A percentile compares a stretch with the other conserved stretches of the same genome.
Evolutionary conservation across 768 basidiomycete genomes (phyloP).

Genomic region (Boletus speciosus): DNA sequence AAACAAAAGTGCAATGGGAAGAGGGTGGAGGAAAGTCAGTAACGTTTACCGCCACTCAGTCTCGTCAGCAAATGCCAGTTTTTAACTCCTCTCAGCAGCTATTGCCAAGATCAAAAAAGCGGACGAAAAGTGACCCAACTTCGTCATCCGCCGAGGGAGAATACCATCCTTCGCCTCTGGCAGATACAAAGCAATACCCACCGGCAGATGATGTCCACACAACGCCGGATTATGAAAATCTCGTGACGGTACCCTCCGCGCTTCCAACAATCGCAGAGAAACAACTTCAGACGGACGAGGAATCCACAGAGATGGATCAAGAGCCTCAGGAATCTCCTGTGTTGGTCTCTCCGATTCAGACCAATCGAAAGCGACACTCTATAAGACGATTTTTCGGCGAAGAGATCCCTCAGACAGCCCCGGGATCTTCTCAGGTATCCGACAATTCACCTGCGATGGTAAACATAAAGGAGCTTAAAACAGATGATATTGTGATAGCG

Average conservation of each 20-base stretch:
- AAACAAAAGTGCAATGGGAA: neutral
- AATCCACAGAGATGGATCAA: neutral
- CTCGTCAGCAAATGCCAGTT: neutral
- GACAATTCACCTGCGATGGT: neutral
- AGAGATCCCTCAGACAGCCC: neutral
- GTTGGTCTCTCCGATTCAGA: neutral
- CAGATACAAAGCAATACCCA: too few species aligned
- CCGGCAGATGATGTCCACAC: neutral
- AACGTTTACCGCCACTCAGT: neutral
- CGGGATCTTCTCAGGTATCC: neutral
- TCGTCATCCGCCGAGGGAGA: too few species aligned
- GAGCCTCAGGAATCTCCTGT: neutral
- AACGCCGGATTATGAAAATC: neutral
- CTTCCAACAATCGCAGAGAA: neutral
- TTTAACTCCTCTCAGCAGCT: too few species aligned
- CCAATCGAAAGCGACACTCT: neutral
- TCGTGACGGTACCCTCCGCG: neutral
- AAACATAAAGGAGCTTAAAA: neutral
- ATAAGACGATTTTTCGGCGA: too few species aligned
- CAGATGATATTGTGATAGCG: conserved; percentile 10
- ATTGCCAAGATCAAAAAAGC: too few species aligned
- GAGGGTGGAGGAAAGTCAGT: neutral
- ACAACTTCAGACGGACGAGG: neutral
- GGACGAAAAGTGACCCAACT: too few species aligned
- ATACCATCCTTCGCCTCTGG: neutral